Conservation (phyloP, 176 grass and related monocot species). For the Triticum turgidum region DNA sequence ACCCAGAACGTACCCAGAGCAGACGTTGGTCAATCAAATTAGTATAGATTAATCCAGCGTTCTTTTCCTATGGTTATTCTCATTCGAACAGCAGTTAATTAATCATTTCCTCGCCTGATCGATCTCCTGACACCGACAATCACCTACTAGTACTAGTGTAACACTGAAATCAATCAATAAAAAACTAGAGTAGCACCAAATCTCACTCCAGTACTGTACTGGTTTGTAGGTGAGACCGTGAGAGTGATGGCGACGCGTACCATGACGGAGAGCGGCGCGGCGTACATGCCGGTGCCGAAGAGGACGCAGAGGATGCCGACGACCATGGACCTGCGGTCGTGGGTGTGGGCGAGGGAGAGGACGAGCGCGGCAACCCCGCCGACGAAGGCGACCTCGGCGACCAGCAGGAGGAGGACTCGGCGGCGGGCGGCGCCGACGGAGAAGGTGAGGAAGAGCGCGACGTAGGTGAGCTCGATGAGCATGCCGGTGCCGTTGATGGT, state of each 20-base stretch:
- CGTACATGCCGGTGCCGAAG: constrained; percentile 93
- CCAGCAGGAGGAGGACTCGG: constrained; percentile 52
- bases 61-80: constrained; percentile 15
- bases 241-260: constrained; percentile 32
- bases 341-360: constrained; percentile 54
- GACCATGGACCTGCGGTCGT: constrained; percentile 72
- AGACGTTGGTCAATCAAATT: not conserved
- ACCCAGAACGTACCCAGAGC: not conserved
- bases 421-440: constrained; percentile 45
- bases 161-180: not conserved
- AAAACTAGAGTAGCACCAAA: constrained; percentile 15
- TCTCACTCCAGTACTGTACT: not conserved
- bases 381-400: constrained; percentile 64
- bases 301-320: constrained; percentile 90
- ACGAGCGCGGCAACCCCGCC: constrained; percentile 52
- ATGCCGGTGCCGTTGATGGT: constrained; percentile 94
- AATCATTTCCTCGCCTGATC: not conserved
- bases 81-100: not conserved
- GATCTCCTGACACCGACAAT: constrained; percentile 12
- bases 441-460: constrained; percentile 77
- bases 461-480: constrained; percentile 76
- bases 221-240: not conserved
- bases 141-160: not conserved
- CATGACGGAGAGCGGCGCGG: constrained; percentile 92
- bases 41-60: not conserved